Percentiles rank a stretch among this genome's conserved stretches.
Conservation (phyloP, 352 stramenopile genomes). For the Phytophthora meadii region DNA sequence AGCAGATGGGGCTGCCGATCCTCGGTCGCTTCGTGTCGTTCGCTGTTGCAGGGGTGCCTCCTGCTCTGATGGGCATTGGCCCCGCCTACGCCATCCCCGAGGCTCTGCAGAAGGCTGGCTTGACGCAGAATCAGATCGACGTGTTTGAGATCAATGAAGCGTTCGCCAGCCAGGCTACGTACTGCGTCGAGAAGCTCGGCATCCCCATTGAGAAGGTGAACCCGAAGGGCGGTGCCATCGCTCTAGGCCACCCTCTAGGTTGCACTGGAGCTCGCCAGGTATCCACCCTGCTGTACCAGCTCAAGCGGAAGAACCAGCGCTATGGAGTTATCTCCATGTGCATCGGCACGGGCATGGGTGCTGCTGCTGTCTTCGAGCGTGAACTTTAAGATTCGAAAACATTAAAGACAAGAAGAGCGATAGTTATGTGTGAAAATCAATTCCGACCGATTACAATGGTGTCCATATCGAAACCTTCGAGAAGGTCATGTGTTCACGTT, state of each 20-base stretch:
- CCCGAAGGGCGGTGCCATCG: conserved; percentile 90
- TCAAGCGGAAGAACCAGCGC: conserved; percentile 86
- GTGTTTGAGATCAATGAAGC: conserved; percentile 94
- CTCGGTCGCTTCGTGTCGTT: conserved; percentile 89
- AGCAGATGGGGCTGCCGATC: conserved; percentile 79
- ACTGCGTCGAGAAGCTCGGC: conserved; percentile 81
- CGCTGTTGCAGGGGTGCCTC: conserved; percentile 81
- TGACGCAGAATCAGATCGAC: conserved; percentile 85
- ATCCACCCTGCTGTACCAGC: conserved; percentile 92
- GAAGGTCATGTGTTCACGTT: too few relatives aligned
- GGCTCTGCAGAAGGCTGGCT: conserved; percentile 69
- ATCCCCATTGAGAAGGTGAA: conserved; percentile 90
- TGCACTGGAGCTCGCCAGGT: conserved; percentile 91
- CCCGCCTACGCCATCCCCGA: conserved; percentile 84
- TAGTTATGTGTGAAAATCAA: conserved; percentile 25
- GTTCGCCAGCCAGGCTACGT: conserved; percentile 89
- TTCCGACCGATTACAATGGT: conserved; percentile 8
- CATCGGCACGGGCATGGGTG: conserved; percentile 95
- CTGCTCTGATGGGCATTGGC: conserved; percentile 90
- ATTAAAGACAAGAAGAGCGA: conserved; percentile 7
- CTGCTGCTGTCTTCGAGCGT: conserved; percentile 92
- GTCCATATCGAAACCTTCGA: too few relatives aligned
- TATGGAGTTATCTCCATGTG: conserved; percentile 96
- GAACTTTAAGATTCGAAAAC: conserved; percentile 37
- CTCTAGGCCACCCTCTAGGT: conserved; percentile 90